These are phyloP conservation scores for Entomortierella chlamydospora DNA, from an alignment of 192 early-diverging fungal species.

Conservation along the genomic window DNA sequence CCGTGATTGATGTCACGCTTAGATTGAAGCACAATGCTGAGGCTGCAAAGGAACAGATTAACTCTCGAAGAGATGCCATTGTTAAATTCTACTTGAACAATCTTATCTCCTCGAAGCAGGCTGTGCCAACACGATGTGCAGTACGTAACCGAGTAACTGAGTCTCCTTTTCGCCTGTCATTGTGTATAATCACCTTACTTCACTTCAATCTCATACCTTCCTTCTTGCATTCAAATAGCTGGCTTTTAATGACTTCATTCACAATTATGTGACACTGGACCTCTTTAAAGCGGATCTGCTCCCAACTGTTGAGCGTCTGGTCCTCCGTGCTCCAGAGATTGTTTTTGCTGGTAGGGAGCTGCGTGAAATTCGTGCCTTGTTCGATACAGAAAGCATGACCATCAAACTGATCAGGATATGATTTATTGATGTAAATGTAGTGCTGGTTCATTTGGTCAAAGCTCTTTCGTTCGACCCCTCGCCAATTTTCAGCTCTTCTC, in stretches of 20 bases:
- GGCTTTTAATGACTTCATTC: conserved; percentile 72
- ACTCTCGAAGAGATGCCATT: conserved; percentile 57
- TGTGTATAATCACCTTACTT: not conserved
- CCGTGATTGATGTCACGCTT: conserved; percentile 66
- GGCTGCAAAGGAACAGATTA: conserved; percentile 49
- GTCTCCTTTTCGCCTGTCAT: too few species aligned
- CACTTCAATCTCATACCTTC: not conserved
- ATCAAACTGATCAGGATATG: not conserved
- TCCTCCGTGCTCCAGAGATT: conserved; percentile 89
- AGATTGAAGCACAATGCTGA: conserved; percentile 56
- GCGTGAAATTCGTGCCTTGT: not conserved
- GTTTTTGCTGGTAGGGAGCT: conserved; percentile 66
- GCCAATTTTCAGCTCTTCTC: conserved; percentile 67
- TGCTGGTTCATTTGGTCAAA: conserved; percentile 62
- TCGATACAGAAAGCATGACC: not conserved
- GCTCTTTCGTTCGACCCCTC: conserved; percentile 72
- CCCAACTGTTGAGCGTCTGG: conserved; percentile 76
- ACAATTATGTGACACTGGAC: conserved; percentile 60
- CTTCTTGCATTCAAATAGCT: conserved; percentile 38
- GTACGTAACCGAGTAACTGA: conserved; percentile 42
- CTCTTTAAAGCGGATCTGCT: conserved; percentile 69
- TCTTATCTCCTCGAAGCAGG: conserved; percentile 64
- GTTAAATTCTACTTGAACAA: conserved; percentile 70
- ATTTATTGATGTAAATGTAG: conserved; percentile 27
- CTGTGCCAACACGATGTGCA: conserved; percentile 56